Percentiles rank a stretch among this genome's conserved stretches.
Conservation (phyloP, 164 flowering plant genomes). For the Stephania cephalantha region DNA sequence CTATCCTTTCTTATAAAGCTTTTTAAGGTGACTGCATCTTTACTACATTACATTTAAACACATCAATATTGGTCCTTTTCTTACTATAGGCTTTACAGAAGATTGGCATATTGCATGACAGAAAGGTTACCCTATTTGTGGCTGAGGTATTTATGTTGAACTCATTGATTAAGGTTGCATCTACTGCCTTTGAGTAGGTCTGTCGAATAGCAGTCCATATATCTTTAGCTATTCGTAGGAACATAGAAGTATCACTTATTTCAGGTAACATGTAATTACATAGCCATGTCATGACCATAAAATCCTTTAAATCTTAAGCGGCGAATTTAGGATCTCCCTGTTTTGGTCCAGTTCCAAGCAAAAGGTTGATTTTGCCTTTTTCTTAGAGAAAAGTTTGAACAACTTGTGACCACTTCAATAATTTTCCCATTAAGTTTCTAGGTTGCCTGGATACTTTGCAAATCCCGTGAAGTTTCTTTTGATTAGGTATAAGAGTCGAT, state of each 20-base stretch:
- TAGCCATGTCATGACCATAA: not conserved
- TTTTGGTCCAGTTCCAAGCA: not conserved
- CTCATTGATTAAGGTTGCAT: constrained; percentile 1
- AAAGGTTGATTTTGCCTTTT: not conserved
- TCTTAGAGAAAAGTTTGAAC: not conserved
- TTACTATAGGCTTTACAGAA: constrained; percentile 1
- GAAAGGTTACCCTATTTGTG: not conserved
- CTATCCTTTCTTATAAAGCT: constrained; percentile 4
- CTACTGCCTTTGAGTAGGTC: constrained; percentile 1
- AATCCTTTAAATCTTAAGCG: constrained; percentile 7
- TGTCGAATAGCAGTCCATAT: not conserved
- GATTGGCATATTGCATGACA: not conserved
- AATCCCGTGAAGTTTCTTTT: not conserved
- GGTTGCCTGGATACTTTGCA: not conserved
- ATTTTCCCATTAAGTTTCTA: constrained; percentile 4
- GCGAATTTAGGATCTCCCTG: constrained; percentile 6
- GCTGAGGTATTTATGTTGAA: not conserved
- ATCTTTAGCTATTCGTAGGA: not conserved
- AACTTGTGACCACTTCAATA: constrained; percentile 8
- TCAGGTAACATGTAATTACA: not conserved
- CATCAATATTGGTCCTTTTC: not conserved
- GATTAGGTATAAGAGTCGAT: too few relatives aligned
- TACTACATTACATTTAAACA: not conserved
- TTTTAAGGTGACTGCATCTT: not conserved
- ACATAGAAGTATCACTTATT: not conserved